A percentile compares a stretch with the other conserved stretches of the same genome.
phyloP scores from a whole-genome alignment of 257 asterid species.

The Przewalskia tangutica region DNA sequence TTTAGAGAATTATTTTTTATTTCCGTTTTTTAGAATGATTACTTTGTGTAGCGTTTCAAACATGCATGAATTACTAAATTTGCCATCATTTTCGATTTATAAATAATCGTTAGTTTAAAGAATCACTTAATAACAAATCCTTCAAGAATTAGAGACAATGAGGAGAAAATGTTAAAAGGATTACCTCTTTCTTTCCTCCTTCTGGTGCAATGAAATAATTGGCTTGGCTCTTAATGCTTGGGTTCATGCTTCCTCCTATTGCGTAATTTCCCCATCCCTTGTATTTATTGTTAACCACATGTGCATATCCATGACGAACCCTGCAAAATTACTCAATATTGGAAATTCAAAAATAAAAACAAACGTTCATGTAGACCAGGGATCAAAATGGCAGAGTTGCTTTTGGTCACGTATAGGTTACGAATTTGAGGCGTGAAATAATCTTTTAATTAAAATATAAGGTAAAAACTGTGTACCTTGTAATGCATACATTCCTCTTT shows the following conservation, averaged over 20 bases:
- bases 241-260: constrained; percentile 85
- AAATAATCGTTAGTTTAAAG: too few relatives aligned
- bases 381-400: too few relatives aligned
- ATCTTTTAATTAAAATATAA: background rate
- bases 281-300: constrained; percentile 73
- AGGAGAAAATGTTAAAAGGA: background rate
- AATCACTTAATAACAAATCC: too few relatives aligned
- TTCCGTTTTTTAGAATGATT: too few relatives aligned
- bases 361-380: background rate
- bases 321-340: constrained; percentile 10
- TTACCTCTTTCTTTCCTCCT: constrained; percentile 61
- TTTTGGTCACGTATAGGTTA: background rate
- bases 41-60: too few relatives aligned
- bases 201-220: constrained; percentile 70
- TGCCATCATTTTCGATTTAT: too few relatives aligned
- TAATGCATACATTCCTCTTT: background rate
- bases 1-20: too few relatives aligned
- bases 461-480: background rate
- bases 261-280: constrained; percentile 81
- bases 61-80: too few relatives aligned
- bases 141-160: background rate
- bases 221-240: constrained; percentile 74
- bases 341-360: background rate
- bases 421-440: background rate
- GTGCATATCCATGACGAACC: constrained; percentile 81